Percentiles rank a stretch among this genome's conserved stretches.
Evolutionary conservation across 2,329 filamentous ascomycete genomes (phyloP).

Genomic region (Pseudogymnoascus sp.): DNA sequence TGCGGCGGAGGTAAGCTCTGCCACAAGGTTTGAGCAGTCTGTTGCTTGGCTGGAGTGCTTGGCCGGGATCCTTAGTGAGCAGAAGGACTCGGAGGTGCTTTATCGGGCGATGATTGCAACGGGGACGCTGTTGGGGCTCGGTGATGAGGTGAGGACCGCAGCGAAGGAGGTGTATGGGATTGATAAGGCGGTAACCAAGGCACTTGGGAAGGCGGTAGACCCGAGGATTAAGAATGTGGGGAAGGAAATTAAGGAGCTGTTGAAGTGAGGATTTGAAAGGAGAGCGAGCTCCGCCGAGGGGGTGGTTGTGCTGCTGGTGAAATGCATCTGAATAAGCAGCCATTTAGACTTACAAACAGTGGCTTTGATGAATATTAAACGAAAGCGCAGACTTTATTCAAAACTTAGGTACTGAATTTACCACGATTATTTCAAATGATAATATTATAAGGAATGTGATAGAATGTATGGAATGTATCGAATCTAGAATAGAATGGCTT

Average conservation of each 20-base stretch:
- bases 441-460: not conserved
- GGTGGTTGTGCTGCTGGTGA: not conserved
- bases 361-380: not conserved
- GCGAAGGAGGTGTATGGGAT: constrained; percentile 52
- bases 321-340: not conserved
- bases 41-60: constrained; percentile 52
- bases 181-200: constrained; percentile 39
- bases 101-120: constrained; percentile 77
- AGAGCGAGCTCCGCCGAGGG: not conserved
- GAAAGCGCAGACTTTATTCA: constrained; percentile 2
- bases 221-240: constrained; percentile 55
- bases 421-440: not conserved
- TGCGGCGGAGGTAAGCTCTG: constrained; percentile 23
- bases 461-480: not conserved
- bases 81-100: constrained; percentile 73
- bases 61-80: constrained; percentile 55
- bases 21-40: constrained; percentile 38
- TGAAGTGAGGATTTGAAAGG: constrained; percentile 23
- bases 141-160: constrained; percentile 48
- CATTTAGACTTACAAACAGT: constrained; percentile 2
- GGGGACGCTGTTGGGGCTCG: constrained; percentile 66
- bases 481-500: not conserved
- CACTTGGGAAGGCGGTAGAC: constrained; percentile 50
- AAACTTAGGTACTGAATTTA: not conserved
- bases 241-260: constrained; percentile 49